A percentile compares a stretch with the other conserved stretches of the same genome.
These are phyloP conservation scores for Rhizopogon sp. DNA, from an alignment of 768 basidiomycete genomes.

Conservation along the genomic window DNA sequence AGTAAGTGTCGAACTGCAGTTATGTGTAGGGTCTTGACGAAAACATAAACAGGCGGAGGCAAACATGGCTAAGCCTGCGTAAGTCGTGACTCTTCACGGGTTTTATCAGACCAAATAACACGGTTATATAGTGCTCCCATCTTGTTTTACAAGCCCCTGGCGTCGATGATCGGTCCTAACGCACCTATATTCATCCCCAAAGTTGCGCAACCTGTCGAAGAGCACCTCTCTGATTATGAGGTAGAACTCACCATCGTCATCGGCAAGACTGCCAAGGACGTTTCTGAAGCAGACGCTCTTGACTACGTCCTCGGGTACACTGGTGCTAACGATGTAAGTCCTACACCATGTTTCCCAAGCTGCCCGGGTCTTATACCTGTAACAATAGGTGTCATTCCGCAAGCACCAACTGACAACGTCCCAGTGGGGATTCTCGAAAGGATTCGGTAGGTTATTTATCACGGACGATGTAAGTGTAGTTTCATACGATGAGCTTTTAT, in stretches of 20 bases:
- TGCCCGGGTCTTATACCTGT: not conserved
- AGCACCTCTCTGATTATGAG: constrained; percentile 78
- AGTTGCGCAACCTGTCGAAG: constrained; percentile 62
- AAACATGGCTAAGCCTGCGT: constrained; percentile 61
- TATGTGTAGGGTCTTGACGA: not conserved
- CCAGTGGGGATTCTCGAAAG: constrained; percentile 87
- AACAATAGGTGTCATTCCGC: constrained; percentile 67
- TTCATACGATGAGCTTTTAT: not conserved
- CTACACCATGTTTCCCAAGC: not conserved
- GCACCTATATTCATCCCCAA: constrained; percentile 62
- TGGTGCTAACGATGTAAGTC: constrained; percentile 66
- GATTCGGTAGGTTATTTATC: constrained; percentile 53
- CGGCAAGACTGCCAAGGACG: constrained; percentile 75
- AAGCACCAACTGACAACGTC: constrained; percentile 75
- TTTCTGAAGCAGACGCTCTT: constrained; percentile 74
- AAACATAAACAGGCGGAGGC: constrained; percentile 50
- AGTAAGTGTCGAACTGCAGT: constrained; percentile 28
- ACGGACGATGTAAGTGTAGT: not conserved
- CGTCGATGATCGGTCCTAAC: constrained; percentile 65
- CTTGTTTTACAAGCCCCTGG: constrained; percentile 75
- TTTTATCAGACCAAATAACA: not conserved
- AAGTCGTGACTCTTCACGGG: constrained; percentile 16
- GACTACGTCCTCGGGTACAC: constrained; percentile 86
- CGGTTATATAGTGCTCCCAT: constrained; percentile 49
- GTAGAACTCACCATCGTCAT: constrained; percentile 81